Evolutionary conservation across 78 protist species (phyloP).

Genomic region (Pelomyxa schiedti): DNA sequence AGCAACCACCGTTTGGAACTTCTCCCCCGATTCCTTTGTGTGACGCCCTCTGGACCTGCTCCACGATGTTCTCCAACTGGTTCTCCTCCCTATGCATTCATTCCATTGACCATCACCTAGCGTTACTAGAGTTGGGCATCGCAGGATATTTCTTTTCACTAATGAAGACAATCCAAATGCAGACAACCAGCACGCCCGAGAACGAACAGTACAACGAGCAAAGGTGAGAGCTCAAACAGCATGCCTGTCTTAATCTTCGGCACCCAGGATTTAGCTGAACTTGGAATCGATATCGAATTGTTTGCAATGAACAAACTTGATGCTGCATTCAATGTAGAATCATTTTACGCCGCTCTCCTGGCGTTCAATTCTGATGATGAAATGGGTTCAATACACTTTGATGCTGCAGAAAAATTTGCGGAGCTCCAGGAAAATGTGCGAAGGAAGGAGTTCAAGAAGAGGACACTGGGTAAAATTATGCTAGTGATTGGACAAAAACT

Average conservation of each 20-base stretch:
- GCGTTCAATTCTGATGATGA: slow-evolving; percentile 16
- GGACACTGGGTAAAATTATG: neutral
- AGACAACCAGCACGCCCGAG: slow-evolving; percentile 17
- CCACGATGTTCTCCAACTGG: slow-evolving; percentile 51
- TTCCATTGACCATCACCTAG: neutral
- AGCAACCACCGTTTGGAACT: neutral
- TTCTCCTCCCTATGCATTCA: neutral
- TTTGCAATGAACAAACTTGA: slow-evolving; percentile 34
- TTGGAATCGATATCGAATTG: slow-evolving; percentile 48
- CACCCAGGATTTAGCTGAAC: slow-evolving; percentile 41
- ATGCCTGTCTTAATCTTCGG: neutral
- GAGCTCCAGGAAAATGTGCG: neutral
- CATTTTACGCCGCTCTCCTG: slow-evolving; percentile 33
- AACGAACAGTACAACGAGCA: slow-evolving; percentile 5
- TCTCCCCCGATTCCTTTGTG: slow-evolving; percentile 24
- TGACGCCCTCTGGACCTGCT: slow-evolving; percentile 63
- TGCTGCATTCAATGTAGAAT: slow-evolving; percentile 16
- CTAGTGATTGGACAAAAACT: neutral
- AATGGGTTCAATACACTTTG: slow-evolving; percentile 6
- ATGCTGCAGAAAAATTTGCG: slow-evolving; percentile 24
- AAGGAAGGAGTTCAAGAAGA: neutral
- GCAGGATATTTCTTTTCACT: slow-evolving; percentile 38
- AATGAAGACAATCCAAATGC: slow-evolving; percentile 40
- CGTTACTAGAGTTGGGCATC: slow-evolving; percentile 1
- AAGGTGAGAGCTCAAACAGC: neutral